Evolutionary conservation across 345 rosid genomes (phyloP), one percentile per base, ranked within the genome.

Genomic region (Arabidopsis thaliana): DNA sequence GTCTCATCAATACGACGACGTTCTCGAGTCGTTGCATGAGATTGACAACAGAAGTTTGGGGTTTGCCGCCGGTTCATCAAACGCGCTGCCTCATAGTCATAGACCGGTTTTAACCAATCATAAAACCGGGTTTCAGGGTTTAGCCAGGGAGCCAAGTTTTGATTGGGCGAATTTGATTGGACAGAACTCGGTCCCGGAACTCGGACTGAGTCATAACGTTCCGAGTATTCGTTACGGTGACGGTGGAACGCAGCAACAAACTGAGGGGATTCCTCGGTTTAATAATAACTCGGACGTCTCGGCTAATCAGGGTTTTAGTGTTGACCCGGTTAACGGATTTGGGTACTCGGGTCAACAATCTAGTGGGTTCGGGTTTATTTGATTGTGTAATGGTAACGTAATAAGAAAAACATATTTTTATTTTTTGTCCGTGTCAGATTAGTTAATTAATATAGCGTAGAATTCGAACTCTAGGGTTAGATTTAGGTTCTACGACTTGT

Each of bases 1-100:
- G 0, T 87, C 93, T 42, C 91, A 95, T 5, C 93, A 91, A 48
- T 76, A 86, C 44, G 97, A 91, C 40, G 93, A 92, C 74, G 90
- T 90, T 68, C 65, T 89, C 6, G 88, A 91, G 44, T 76, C 97
- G 0, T 73, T 88, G 14, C 88, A 94, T 4, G 88, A 83, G 72
- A 85, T 91, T 1, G 84, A 87, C 50, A 85, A 85, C 11, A 51
- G 69, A 41, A 65, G 64, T 50, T 40, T 78, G 49, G 82, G 83
- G 16, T 71, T 42, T 46, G 82, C 78, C 56, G 81, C 84, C 44
- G 73, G 84, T 46, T 71, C 85, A 20, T 88, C 93, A 0, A 55
- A 55, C 45, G 6, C 50, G 8, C 2, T 61, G 30, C 79, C 77
- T 8, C 38, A 73, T 69, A 87, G 73, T 4, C 32, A 73, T 73